phyloP scores from a whole-genome alignment of 306 rosid species.

The Mimosa pudica region DNA sequence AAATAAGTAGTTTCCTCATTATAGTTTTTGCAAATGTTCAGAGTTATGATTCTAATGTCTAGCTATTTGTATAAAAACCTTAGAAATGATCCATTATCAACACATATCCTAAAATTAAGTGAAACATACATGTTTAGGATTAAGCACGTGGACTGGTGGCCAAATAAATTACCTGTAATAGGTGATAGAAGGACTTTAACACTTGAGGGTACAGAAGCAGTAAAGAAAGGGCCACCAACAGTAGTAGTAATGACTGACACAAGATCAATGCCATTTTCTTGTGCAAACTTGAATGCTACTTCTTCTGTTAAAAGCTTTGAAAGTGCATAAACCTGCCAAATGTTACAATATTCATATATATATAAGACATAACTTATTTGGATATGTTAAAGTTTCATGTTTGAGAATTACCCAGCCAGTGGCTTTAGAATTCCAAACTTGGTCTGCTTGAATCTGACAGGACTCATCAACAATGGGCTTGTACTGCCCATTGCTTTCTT shows the following conservation, averaged over 20 bases:
- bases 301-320: constrained; percentile 59
- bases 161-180: constrained; percentile 41
- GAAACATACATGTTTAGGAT: not conserved
- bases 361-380: too few relatives aligned
- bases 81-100: too few relatives aligned
- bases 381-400: not conserved
- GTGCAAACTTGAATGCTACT: constrained; percentile 59
- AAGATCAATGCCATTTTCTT: constrained; percentile 55
- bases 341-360: not conserved
- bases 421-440: constrained; percentile 46
- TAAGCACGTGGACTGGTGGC: not conserved
- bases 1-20: constrained; percentile 1
- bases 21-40: not conserved
- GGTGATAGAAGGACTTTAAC: constrained; percentile 58
- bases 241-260: constrained; percentile 57
- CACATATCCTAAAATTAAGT: not conserved
- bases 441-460: constrained; percentile 48
- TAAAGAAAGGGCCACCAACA: constrained; percentile 60
- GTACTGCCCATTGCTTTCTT: constrained; percentile 44
- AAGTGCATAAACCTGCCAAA: constrained; percentile 53
- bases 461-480: constrained; percentile 59
- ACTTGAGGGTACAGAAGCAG: constrained; percentile 53
- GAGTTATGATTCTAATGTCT: too few relatives aligned
- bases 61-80: too few relatives aligned
- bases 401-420: constrained; percentile 60